Evolutionary conservation across 2,329 filamentous ascomycete species (phyloP), one percentile per base, ranked within the genome.

Genomic region (Arthrobotrys entomopaga): DNA sequence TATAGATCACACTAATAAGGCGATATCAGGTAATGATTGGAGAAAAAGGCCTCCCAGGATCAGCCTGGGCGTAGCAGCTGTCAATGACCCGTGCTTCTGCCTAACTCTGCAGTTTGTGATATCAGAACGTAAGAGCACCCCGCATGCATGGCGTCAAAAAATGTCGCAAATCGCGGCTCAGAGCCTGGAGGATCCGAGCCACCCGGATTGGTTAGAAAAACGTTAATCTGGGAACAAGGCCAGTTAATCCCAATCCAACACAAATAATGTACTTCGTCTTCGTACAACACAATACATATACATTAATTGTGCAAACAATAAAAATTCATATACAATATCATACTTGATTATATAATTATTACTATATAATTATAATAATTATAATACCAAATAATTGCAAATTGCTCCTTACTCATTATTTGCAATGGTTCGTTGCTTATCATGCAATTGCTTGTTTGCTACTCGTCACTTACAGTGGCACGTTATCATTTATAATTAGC

Each of bases 1-100:
- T 42, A 58, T 42, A 58, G 54, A 58, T 58, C 54, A 58, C 54
- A 58, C 54, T 46, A 58, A n/a, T 58, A 58, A 58, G 54, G 54
- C 54, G 54, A 58, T 58, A 58, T 58, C 19, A 58, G 29, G 54
- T 58, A 43, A 58, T 58, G 34, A 58, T 58, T 58, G 54, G 54
- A 58, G 29, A 38, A 54, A 54, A 58, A 26, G 54, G 54, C 54
- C 54, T 42, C 54, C 54, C 38, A 58, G 54, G 54, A 58, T 58
- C 54, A 42, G 40, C 54, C 34, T 58, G 54, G 54, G 43, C 19
- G 54, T 58, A 57, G 53, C 29, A 57, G 53, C 29, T 40, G 53
- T 57, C 53, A 57, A 57, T 57, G 53, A 57, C 26, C 52, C 26
- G 53, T 57, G 29, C 53, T 42, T 57, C 53, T 54, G 52, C 16